These are phyloP conservation scores for Aspergillus sparsus DNA, from an alignment of 495 filamentous ascomycete genomes.

Conservation along the genomic window DNA sequence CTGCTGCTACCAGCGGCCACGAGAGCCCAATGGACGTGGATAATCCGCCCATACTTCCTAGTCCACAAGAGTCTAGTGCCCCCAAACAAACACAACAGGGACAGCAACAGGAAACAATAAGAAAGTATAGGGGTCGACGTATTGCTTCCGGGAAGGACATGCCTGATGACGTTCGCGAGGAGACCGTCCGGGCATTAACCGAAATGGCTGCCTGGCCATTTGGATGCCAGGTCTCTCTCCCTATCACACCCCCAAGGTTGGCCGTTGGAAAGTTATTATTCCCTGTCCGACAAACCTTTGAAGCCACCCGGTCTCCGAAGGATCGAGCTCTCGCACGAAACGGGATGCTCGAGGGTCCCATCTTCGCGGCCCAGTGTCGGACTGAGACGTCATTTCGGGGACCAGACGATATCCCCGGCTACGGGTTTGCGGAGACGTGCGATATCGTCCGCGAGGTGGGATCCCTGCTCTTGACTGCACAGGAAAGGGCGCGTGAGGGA, in stretches of 20 bases:
- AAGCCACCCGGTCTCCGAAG: constrained; percentile 66
- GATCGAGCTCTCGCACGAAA: constrained; percentile 69
- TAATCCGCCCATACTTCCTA: constrained; percentile 4
- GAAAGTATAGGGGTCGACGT: constrained; percentile 55
- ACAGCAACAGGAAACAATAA: constrained; percentile 25
- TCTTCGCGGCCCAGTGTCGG: constrained; percentile 59
- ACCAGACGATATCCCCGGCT: constrained; percentile 39
- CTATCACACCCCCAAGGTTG: constrained; percentile 63
- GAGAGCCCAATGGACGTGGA: constrained; percentile 41
- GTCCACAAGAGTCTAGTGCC: not conserved
- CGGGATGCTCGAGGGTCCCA: constrained; percentile 75
- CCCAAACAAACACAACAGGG: not conserved
- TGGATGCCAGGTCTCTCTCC: constrained; percentile 66
- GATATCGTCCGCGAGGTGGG: constrained; percentile 75
- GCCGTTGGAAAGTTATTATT: constrained; percentile 55
- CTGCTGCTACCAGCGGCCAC: too few relatives aligned
- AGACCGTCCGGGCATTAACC: constrained; percentile 68
- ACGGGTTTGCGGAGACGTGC: constrained; percentile 57
- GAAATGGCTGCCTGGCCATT: constrained; percentile 82
- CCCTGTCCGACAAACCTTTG: constrained; percentile 53
- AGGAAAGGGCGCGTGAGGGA: constrained; percentile 77
- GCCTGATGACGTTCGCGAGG: constrained; percentile 73
- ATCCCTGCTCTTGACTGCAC: constrained; percentile 72
- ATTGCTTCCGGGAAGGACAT: constrained; percentile 66
- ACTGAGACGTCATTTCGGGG: constrained; percentile 56